phyloP scores from a whole-genome alignment of 805 yeast species.

The Candida taoyuanica region DNA sequence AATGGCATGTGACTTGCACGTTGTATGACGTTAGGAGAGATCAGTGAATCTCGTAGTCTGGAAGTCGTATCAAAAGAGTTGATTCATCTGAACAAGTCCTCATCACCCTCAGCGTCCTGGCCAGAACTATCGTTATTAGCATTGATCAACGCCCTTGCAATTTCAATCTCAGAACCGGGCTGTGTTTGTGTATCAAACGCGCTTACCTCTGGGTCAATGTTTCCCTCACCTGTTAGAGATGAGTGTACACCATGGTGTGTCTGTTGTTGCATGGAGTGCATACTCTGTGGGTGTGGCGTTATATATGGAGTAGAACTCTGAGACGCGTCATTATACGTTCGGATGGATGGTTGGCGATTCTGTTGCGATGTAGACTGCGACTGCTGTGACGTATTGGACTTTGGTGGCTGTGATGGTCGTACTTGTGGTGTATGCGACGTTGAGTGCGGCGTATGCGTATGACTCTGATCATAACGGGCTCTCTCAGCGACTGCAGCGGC shows the following conservation, averaged over 20 bases:
- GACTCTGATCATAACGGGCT: not conserved
- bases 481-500: too few relatives aligned
- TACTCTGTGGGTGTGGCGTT: conserved; percentile 1
- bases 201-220: conserved; percentile 51
- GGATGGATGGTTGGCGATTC: too few relatives aligned
- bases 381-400: conserved; percentile 4
- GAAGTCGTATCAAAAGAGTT: too few relatives aligned
- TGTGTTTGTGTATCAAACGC: conserved; percentile 38
- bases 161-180: conserved; percentile 54
- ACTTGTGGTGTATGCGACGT: conserved; percentile 9
- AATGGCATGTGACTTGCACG: too few relatives aligned
- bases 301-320: conserved; percentile 3
- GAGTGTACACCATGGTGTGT: too few relatives aligned
- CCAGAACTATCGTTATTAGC: conserved; percentile 32
- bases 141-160: conserved; percentile 61
- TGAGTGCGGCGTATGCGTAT: conserved; percentile 3
- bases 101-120: conserved; percentile 15
- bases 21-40: too few relatives aligned
- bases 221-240: too few relatives aligned
- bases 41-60: too few relatives aligned
- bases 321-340: too few relatives aligned
- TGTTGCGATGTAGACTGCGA: conserved; percentile 2
- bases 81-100: conserved; percentile 15
- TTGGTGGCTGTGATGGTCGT: conserved; percentile 6
- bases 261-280: conserved; percentile 3